Percentiles rank a stretch among this genome's conserved stretches.
Evolutionary conservation across 148 eudicot genomes (phyloP).

Genomic region (Fallopia convolvulus): DNA sequence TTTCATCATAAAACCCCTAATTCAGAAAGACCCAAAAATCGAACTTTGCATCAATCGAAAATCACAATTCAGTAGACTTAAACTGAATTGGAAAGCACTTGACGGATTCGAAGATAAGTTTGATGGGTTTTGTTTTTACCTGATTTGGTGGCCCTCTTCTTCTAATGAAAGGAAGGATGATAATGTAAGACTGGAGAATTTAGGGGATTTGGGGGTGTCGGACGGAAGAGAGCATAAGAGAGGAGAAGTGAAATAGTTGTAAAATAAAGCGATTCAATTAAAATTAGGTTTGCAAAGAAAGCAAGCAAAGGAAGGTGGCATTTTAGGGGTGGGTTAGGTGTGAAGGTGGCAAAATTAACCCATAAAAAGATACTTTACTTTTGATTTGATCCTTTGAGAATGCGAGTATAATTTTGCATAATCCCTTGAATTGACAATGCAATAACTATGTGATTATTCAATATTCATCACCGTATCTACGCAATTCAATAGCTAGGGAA

Average conservation of each 20-base stretch:
- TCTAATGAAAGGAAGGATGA: not conserved
- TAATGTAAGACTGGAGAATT: not conserved
- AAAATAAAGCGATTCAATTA: not conserved
- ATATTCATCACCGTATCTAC: not conserved
- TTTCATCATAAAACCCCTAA: not conserved
- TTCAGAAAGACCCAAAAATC: not conserved
- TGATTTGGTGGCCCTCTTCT: not conserved
- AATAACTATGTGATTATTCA: not conserved
- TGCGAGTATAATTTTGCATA: not conserved
- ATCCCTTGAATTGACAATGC: not conserved
- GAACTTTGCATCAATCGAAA: not conserved
- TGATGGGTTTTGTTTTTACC: not conserved
- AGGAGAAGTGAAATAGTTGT: not conserved
- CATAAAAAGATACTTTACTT: not conserved
- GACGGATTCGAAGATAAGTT: not conserved
- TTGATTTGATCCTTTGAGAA: not conserved
- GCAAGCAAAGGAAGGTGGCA: not conserved
- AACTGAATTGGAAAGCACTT: not conserved
- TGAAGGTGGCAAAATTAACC: not conserved
- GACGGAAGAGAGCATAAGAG: not conserved
- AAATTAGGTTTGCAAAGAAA: not conserved
- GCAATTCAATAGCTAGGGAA: not conserved
- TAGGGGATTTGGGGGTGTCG: not conserved
- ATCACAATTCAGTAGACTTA: not conserved
- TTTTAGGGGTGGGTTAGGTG: not conserved